Base-by-base conservation (phyloP, 179 eudicot species). In the Corrigiola litoralis region DNA sequence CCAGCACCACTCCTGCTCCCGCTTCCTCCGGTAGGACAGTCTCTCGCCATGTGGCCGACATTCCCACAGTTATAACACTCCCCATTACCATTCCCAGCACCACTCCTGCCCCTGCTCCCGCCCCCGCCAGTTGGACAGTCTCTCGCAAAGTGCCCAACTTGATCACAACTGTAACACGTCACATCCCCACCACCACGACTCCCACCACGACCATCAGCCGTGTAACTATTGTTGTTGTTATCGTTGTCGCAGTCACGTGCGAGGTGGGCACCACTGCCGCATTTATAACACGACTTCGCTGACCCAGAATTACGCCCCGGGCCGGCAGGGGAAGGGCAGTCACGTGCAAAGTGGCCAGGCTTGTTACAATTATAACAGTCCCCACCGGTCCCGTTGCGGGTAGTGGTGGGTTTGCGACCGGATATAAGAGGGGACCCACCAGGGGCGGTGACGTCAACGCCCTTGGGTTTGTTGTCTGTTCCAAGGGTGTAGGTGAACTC, bases 401-500 rank as follows among this genome's bases (percentile, higher is more conserved):
- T n/a, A n/a, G n/a, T n/a, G n/a, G n/a, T n/a, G n/a, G n/a, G 32
- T 2, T 60, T 53, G 8, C 67, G 58, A 2, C 20, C 31, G 9
- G 55, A 16, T 20, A 67, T 27, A 32, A 80, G 16, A 0, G 77
- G 47, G 14, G 63, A 24, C 2, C 84, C 91, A 17, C 79, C 38
- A 4, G 83, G 81, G 4, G 65, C 81, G 6, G 90, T 82, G 29
- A 90, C 97, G 2, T 90, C 84, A 36, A 80, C 71, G 28, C 90
- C 95, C 61, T 80, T 81, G 10, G 75, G 69, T 27, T 73, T 76
- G 48, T 66, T 41, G 28, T 78, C 75, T 0, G 58, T 68, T 0
- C 80, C 84, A 7, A 67, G 28, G 4, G 74, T 56, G 49, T 77
- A 61, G 7, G 63, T 24, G 72, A 82, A 90, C 72, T 90, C 92